Conservation (phyloP, 495 filamentous ascomycete species). For the Ramalina intermedia region DNA sequence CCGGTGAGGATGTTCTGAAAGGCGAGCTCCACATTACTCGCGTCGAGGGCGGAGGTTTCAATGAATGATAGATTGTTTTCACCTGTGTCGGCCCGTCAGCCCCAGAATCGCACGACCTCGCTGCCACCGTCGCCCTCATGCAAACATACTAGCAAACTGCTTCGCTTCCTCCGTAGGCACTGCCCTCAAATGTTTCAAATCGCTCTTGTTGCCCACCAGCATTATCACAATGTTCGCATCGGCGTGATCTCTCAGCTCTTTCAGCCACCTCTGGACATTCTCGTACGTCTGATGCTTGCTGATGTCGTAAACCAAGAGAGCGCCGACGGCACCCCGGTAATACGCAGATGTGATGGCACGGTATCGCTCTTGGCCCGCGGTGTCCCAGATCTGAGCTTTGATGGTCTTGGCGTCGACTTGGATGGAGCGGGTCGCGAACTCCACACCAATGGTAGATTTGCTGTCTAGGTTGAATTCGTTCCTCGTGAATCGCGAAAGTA, state of each 20-base stretch:
- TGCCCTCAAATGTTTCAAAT: constrained; percentile 95
- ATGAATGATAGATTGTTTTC: constrained; percentile 96
- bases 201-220: constrained; percentile 99
- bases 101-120: constrained; percentile 1
- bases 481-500: constrained; percentile 96
- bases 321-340: constrained; percentile 94
- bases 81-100: constrained; percentile 35
- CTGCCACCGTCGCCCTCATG: neutral
- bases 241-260: constrained; percentile 94
- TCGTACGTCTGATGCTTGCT: constrained; percentile 99
- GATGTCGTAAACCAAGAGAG: constrained; percentile 97
- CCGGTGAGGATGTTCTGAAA: constrained; percentile 99
- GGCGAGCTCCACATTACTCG: constrained; percentile 97
- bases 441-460: constrained; percentile 99
- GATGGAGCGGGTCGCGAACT: constrained; percentile 97
- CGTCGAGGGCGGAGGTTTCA: constrained; percentile 96
- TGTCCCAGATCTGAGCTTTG: constrained; percentile 99
- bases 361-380: constrained; percentile 96
- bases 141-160: constrained; percentile 78
- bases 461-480: constrained; percentile 99
- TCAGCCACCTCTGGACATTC: constrained; percentile 97
- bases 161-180: constrained; percentile 98
- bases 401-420: constrained; percentile 99
- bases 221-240: constrained; percentile 99
- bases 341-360: constrained; percentile 98